These are phyloP conservation scores for Fraxinus anomala DNA, from an alignment of 257 asterid genomes.

Conservation along the genomic window DNA sequence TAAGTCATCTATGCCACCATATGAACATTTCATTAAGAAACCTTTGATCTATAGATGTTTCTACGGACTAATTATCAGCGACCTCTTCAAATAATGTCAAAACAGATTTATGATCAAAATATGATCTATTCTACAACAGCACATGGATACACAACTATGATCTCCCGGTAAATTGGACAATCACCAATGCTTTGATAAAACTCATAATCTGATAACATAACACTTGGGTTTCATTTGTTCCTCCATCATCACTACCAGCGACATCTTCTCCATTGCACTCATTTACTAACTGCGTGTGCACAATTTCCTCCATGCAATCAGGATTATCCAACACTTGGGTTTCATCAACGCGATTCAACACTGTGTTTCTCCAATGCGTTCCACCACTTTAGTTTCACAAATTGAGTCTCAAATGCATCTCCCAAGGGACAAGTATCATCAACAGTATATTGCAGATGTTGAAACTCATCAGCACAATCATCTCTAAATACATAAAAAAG, in stretches of 20 bases:
- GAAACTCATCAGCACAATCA: slow-evolving; percentile 35
- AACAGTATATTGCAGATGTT: slow-evolving; percentile 31
- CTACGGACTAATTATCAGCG: too few species aligned
- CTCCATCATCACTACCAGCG: slow-evolving; percentile 36
- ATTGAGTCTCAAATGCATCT: slow-evolving; percentile 57
- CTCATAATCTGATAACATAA: slow-evolving; percentile 44
- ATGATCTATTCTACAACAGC: too few species aligned
- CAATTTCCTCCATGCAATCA: slow-evolving; percentile 35
- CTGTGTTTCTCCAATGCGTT: slow-evolving; percentile 28
- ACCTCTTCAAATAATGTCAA: too few species aligned
- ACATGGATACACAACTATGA: too few species aligned
- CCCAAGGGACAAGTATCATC: slow-evolving; percentile 49
- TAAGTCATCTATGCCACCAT: slow-evolving; percentile 89
- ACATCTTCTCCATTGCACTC: slow-evolving; percentile 40
- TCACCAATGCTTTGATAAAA: slow-evolving; percentile 20
- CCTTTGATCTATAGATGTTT: slow-evolving; percentile 55
- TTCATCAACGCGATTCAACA: slow-evolving; percentile 37
- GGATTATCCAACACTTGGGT: slow-evolving; percentile 65
- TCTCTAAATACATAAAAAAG: slow-evolving; percentile 14
- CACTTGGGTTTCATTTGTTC: slow-evolving; percentile 41
- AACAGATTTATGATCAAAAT: too few species aligned
- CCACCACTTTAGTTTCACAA: slow-evolving; percentile 27
- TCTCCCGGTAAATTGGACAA: too few species aligned
- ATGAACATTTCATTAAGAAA: slow-evolving; percentile 65
- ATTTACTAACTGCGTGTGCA: slow-evolving; percentile 32